These are phyloP conservation scores for Phytophthora constricta DNA, from an alignment of 352 stramenopile species.

Conservation along the genomic window DNA sequence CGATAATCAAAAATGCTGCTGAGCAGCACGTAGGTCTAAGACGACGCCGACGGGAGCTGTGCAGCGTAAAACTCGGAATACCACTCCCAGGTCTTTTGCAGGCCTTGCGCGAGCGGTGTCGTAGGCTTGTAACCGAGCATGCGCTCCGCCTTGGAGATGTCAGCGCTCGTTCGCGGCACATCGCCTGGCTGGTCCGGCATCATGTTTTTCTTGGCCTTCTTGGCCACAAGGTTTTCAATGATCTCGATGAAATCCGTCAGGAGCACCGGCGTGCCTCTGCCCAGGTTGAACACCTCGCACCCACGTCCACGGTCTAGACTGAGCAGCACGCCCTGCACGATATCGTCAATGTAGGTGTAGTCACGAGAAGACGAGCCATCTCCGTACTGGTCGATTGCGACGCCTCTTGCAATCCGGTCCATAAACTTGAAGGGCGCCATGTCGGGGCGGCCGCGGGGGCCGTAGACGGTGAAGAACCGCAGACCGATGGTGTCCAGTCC, in stretches of 20 bases:
- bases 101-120: conserved; percentile 93
- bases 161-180: conserved; percentile 95
- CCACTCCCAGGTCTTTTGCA: conserved; percentile 94
- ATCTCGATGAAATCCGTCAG: conserved; percentile 96
- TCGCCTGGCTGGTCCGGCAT: conserved; percentile 96
- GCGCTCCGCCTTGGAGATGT: conserved; percentile 95
- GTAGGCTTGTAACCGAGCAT: conserved; percentile 96
- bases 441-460: conserved; percentile 94
- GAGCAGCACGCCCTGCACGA: conserved; percentile 95
- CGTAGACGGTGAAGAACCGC: conserved; percentile 99
- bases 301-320: conserved; percentile 70
- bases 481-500: conserved; percentile 94
- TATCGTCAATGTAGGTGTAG: conserved; percentile 99
- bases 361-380: conserved; percentile 95
- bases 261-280: conserved; percentile 92
- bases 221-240: conserved; percentile 94
- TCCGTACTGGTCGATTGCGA: conserved; percentile 97
- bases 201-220: conserved; percentile 94
- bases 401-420: conserved; percentile 91
- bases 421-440: conserved; percentile 99
- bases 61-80: conserved; percentile 83
- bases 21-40: conserved; percentile 3
- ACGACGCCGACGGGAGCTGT: not conserved
- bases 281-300: conserved; percentile 98
- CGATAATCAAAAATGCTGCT: not conserved